Base-by-base conservation (phyloP, 331 rosid genomes). In the Spiraea crenata region DNA sequence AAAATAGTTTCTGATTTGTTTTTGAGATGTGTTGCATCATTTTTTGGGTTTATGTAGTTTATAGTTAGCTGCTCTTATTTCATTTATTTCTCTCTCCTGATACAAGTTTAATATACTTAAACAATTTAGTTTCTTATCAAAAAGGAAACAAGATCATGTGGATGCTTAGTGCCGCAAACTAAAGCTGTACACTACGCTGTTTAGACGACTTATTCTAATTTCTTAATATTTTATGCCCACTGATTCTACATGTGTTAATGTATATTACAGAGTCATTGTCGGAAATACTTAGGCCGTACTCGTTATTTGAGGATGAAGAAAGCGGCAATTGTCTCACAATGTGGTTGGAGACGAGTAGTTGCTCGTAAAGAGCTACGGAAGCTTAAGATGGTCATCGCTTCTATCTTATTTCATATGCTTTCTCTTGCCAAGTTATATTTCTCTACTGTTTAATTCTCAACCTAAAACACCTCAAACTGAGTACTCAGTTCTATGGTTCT, bases 321-420 rank as follows among this genome's bases (percentile, higher is more conserved):
- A 77, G 88, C 88, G 56, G 67, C 87, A 25, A 57, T 92, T 31
- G 38, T 51, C 44, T 63, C 70, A 42, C 98, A 92, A 64, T 86
- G 95, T 81, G 80, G 79, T 41, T 77, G 92, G 89, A 86, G 98
- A 69, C 82, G 79, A 76, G 82, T 78, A 69, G 72, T 63, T 68
- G 98, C 98, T 48, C 88, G 87, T 12, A 82, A 76, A 80, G 95
- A 86, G 77, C 76, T 92, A 69, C 79, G 85, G 68, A 83, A 82
- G 72, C 96, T 90, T 78, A 87, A 62, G 81, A 84, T 90, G 96
- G 98, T 92, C 35, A 69, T 2, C 11, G 20, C 57, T 75, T 44
- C 55, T 17, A 25, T 25, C 31, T 25, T 25, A 25, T 25, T 25
- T 25, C 31, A 25, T 46, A 42, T 59, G 2, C 35, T 49, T 58